Conservation (phyloP, 2,329 filamentous ascomycete species). For the Macrophomina tecta region DNA sequence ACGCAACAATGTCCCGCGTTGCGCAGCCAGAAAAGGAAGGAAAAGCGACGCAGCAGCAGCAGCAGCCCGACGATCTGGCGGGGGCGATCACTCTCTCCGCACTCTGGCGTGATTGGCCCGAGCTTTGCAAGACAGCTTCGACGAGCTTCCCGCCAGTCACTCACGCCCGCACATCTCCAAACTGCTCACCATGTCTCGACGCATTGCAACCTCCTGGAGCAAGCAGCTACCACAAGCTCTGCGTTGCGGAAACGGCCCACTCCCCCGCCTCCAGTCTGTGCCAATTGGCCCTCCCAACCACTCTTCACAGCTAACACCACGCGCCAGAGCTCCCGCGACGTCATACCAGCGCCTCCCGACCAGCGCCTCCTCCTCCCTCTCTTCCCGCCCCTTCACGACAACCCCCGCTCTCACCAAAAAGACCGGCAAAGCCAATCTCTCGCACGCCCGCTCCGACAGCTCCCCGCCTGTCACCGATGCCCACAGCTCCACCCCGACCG, state of each 20-base stretch:
- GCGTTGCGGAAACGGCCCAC: neutral
- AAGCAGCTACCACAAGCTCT: slow-evolving; percentile 22
- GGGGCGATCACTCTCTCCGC: neutral
- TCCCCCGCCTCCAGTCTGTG: slow-evolving; percentile 7
- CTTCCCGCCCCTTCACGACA: slow-evolving; percentile 47
- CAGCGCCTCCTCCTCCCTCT: neutral
- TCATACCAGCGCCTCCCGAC: slow-evolving; percentile 3
- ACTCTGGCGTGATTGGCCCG: slow-evolving; percentile 9
- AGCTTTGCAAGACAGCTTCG: slow-evolving; percentile 2
- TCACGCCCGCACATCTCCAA: neutral
- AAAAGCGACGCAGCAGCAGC: neutral
- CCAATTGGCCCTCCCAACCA: slow-evolving; percentile 7
- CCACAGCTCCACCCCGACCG: slow-evolving; percentile 43
- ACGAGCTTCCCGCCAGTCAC: neutral
- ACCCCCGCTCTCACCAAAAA: slow-evolving; percentile 56
- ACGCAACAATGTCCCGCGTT: neutral
- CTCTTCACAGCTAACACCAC: neutral
- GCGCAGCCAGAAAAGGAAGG: neutral
- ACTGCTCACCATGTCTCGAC: slow-evolving; percentile 22
- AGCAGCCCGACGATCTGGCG: slow-evolving; percentile 6
- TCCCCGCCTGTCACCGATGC: slow-evolving; percentile 38
- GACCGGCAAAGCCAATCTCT: slow-evolving; percentile 57
- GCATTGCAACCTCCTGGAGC: slow-evolving; percentile 22
- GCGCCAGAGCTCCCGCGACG: slow-evolving; percentile 8
- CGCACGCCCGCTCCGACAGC: slow-evolving; percentile 42